Conservation (phyloP, 2,329 filamentous ascomycete species). For the Phialocephala subalpina region DNA sequence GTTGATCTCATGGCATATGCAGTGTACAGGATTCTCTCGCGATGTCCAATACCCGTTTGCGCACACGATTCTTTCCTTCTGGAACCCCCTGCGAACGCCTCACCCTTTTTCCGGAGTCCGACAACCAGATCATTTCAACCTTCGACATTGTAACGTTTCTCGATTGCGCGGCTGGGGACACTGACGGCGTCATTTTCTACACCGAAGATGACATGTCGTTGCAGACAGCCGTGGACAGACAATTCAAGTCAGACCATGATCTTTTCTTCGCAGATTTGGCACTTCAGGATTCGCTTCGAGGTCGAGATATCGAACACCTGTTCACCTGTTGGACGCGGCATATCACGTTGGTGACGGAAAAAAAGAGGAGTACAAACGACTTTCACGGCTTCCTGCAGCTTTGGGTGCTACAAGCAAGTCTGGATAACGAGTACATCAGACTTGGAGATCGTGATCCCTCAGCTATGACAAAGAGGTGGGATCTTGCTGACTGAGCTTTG, state of each 20-base stretch:
- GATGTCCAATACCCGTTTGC: background rate
- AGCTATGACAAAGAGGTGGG: constrained; percentile 3
- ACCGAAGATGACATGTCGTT: background rate
- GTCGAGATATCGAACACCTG: background rate
- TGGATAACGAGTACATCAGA: constrained; percentile 1
- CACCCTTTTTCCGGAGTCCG: background rate
- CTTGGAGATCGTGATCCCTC: background rate
- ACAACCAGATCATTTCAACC: background rate
- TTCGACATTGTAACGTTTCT: background rate
- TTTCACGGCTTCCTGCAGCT: background rate
- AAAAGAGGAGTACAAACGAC: background rate
- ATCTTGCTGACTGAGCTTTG: background rate
- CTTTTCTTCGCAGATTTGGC: background rate
- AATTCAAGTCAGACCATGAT: background rate
- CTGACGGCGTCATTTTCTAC: background rate
- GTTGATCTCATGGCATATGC: background rate
- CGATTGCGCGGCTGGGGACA: background rate
- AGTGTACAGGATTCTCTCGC: background rate
- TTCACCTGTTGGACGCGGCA: background rate
- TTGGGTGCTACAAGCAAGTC: background rate
- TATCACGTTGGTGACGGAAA: background rate
- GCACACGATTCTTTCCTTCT: background rate
- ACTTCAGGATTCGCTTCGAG: background rate
- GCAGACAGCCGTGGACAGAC: background rate
- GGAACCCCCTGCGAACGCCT: background rate